Evolutionary conservation across 257 asterid species (phyloP).

Genomic region (Oldenlandia corymbosa): DNA sequence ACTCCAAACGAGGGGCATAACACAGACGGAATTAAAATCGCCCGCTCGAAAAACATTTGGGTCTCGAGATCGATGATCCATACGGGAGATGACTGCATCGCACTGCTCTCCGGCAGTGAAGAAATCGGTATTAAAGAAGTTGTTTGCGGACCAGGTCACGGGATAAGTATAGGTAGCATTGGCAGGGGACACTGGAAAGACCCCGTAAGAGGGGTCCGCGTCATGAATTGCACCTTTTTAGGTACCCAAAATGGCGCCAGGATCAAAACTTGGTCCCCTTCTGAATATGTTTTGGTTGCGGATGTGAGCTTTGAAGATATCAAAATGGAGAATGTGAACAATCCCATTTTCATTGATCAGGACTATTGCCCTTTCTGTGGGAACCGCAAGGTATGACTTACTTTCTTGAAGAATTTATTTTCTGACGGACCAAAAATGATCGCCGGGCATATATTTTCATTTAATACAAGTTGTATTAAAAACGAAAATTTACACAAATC

Average conservation of each 20-base stretch:
- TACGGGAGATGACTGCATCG: constrained; percentile 69
- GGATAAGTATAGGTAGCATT: constrained; percentile 65
- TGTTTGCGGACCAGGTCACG: constrained; percentile 70
- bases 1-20: constrained; percentile 64
- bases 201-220: constrained; percentile 29
- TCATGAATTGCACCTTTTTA: constrained; percentile 35
- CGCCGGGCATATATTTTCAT: too few relatives aligned
- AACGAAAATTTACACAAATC: too few relatives aligned
- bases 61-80: constrained; percentile 31
- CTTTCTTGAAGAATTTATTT: too few relatives aligned
- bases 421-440: too few relatives aligned
- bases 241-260: constrained; percentile 55
- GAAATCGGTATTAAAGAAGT: constrained; percentile 38
- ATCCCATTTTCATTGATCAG: constrained; percentile 69
- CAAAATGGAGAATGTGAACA: constrained; percentile 37
- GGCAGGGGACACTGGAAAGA: constrained; percentile 32
- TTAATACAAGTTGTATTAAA: too few relatives aligned
- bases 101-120: constrained; percentile 56
- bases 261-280: constrained; percentile 64
- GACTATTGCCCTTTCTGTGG: constrained; percentile 57
- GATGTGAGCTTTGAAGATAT: constrained; percentile 38
- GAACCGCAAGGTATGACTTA: constrained; percentile 26
- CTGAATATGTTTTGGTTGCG: constrained; percentile 31
- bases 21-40: constrained; percentile 68
- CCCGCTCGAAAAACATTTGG: constrained; percentile 36